Evolutionary conservation across 2,329 filamentous ascomycete species (phyloP).

Genomic region (Rachicladosporium sp.): DNA sequence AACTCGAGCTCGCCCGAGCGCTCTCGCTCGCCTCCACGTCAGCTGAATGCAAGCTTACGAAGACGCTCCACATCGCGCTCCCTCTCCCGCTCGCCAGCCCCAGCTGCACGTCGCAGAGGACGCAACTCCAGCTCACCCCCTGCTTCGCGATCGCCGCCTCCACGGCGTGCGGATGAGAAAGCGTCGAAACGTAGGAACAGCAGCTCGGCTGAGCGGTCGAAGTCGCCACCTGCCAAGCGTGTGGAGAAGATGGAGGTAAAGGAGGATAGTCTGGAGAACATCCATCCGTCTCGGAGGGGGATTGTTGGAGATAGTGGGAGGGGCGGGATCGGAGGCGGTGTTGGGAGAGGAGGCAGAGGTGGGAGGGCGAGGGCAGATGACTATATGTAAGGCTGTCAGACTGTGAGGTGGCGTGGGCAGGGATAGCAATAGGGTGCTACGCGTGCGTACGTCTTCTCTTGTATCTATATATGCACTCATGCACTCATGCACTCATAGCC

Average conservation of each 20-base stretch:
- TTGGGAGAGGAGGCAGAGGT: too few relatives aligned
- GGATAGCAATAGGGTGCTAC: too few relatives aligned
- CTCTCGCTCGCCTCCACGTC: constrained; percentile 14
- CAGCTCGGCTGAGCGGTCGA: constrained; percentile 18
- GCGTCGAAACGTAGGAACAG: constrained; percentile 15
- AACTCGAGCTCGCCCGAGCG: constrained; percentile 20
- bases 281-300: constrained; percentile 24
- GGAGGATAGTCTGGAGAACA: constrained; percentile 20
- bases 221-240: constrained; percentile 10
- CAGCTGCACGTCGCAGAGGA: constrained; percentile 10
- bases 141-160: constrained; percentile 9
- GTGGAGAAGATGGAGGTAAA: constrained; percentile 5
- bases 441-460: too few relatives aligned
- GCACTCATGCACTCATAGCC: too few relatives aligned
- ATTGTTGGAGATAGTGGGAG: constrained; percentile 16
- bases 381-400: constrained; percentile 14
- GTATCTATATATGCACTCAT: too few relatives aligned
- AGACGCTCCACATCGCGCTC: constrained; percentile 9
- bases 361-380: constrained; percentile 17
- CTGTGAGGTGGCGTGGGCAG: too few relatives aligned
- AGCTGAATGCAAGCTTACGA: constrained; percentile 1
- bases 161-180: constrained; percentile 1
- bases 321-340: too few relatives aligned
- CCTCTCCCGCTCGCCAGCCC: constrained; percentile 11
- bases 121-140: constrained; percentile 16